A percentile compares a stretch with the other conserved stretches of the same genome.
Evolutionary conservation across 1,284 basidiomycete genomes (phyloP).

Genomic region (Cystobasidiaceae sp.): DNA sequence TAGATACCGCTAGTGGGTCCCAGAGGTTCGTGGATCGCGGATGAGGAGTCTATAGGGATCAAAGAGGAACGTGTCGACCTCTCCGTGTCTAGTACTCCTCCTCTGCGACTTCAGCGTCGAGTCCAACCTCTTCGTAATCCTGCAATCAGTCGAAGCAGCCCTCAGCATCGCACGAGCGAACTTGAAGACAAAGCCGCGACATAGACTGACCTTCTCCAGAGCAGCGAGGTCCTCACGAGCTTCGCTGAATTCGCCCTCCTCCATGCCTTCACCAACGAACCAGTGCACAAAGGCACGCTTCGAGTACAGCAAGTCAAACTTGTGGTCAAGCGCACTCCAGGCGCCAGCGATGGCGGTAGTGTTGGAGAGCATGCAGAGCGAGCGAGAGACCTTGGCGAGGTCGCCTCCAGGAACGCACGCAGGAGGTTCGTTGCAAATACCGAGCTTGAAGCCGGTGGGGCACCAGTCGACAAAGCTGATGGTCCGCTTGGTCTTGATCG

Average conservation of each 20-base stretch:
- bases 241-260: slow-evolving; percentile 44
- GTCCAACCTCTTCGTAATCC: slow-evolving; percentile 38
- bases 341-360: slow-evolving; percentile 91
- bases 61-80: background rate
- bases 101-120: slow-evolving; percentile 33
- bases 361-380: slow-evolving; percentile 94
- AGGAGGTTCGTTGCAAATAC: slow-evolving; percentile 52
- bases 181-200: background rate
- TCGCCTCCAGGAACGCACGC: slow-evolving; percentile 88
- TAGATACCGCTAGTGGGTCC: no score
- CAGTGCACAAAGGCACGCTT: slow-evolving; percentile 43
- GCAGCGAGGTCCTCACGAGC: slow-evolving; percentile 43
- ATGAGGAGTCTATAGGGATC: no score
- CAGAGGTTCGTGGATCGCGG: no score
- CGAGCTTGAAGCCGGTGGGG: slow-evolving; percentile 87
- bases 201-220: slow-evolving; percentile 37
- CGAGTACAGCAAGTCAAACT: slow-evolving; percentile 82
- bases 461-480: slow-evolving; percentile 98
- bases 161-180: background rate
- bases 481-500: slow-evolving; percentile 93
- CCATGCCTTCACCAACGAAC: slow-evolving; percentile 45
- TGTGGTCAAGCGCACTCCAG: slow-evolving; percentile 95
- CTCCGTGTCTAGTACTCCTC: slow-evolving; percentile 34
- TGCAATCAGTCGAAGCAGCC: background rate
- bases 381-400: slow-evolving; percentile 87